phyloP scores from a whole-genome alignment of 1,284 basidiomycete species.

The Irpex lacteus region DNA sequence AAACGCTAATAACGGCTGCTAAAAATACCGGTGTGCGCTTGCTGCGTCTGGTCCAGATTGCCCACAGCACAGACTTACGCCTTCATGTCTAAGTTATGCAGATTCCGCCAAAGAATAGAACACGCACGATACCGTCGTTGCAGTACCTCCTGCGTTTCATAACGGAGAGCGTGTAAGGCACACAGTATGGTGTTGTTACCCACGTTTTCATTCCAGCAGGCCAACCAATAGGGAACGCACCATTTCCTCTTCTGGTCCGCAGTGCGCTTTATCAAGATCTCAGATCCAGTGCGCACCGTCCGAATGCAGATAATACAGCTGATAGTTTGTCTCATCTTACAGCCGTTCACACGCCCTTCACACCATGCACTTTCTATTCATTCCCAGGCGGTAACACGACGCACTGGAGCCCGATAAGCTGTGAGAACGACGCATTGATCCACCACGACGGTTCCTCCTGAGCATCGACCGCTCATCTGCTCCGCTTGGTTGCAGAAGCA shows the following conservation, averaged over 20 bases:
- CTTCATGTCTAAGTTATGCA: not conserved
- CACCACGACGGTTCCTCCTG: conserved; percentile 15
- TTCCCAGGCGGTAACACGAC: conserved; percentile 21
- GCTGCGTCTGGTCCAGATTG: not conserved
- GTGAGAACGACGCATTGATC: conserved; percentile 20
- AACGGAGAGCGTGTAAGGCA: not conserved
- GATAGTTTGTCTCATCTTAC: not conserved
- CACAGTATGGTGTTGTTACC: not conserved
- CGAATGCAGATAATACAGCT: not conserved
- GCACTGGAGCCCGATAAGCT: conserved; percentile 23
- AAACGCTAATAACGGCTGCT: not conserved
- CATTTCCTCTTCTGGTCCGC: not conserved
- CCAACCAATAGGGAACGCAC: not conserved
- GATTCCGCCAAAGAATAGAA: not conserved
- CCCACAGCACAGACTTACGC: not conserved
- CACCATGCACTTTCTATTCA: conserved; percentile 2
- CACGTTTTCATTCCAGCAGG: not conserved
- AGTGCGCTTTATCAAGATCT: not conserved
- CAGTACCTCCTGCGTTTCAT: not conserved
- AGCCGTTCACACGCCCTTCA: conserved; percentile 8
- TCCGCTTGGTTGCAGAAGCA: conserved; percentile 20
- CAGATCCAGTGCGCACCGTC: not conserved
- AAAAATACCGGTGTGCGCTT: not conserved
- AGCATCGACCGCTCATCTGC: conserved; percentile 17
- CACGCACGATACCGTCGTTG: not conserved